Evolutionary conservation across 805 yeast genomes (phyloP).

Genomic region (Vanderwaltozyma yarrowii): DNA sequence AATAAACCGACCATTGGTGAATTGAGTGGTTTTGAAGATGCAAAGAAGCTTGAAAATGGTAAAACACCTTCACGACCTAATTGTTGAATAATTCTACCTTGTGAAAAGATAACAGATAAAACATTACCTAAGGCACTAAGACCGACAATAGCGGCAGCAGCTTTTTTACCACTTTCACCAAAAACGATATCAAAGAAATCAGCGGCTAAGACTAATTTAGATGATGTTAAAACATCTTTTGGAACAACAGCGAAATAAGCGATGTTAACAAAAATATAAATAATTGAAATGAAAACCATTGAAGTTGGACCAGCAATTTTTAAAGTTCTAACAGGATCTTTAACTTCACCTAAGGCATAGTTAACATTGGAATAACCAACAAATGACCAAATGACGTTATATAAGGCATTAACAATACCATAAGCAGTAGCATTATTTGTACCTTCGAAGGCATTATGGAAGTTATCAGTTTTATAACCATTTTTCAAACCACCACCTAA

Average conservation of each 20-base stretch:
- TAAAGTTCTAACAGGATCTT: conserved; percentile 60
- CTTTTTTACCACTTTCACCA: conserved; percentile 57
- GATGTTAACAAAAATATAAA: conserved; percentile 67
- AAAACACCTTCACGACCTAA: conserved; percentile 74
- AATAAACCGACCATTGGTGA: conserved; percentile 65
- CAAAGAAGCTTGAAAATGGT: conserved; percentile 65
- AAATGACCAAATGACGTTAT: conserved; percentile 78
- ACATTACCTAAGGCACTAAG: conserved; percentile 77
- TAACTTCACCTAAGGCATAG: conserved; percentile 72
- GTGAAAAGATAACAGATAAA: conserved; percentile 67
- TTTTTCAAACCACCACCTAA: conserved; percentile 57
- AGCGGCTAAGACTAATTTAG: conserved; percentile 68
- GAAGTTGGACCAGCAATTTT: conserved; percentile 70
- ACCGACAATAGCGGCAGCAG: conserved; percentile 72
- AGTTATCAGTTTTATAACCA: conserved; percentile 47
- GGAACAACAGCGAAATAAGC: conserved; percentile 81
- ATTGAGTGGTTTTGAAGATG: conserved; percentile 60
- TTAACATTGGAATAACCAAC: conserved; percentile 78
- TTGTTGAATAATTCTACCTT: conserved; percentile 72
- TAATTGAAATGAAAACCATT: conserved; percentile 44
- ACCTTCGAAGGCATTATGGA: conserved; percentile 49
- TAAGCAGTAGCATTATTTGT: conserved; percentile 45
- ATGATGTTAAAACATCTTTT: conserved; percentile 43
- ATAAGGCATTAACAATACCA: conserved; percentile 65
- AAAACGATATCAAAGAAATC: conserved; percentile 64